These are phyloP conservation scores for Tillandsia fasciculata DNA, from an alignment of 176 grass and related monocot genomes.

Conservation along the genomic window DNA sequence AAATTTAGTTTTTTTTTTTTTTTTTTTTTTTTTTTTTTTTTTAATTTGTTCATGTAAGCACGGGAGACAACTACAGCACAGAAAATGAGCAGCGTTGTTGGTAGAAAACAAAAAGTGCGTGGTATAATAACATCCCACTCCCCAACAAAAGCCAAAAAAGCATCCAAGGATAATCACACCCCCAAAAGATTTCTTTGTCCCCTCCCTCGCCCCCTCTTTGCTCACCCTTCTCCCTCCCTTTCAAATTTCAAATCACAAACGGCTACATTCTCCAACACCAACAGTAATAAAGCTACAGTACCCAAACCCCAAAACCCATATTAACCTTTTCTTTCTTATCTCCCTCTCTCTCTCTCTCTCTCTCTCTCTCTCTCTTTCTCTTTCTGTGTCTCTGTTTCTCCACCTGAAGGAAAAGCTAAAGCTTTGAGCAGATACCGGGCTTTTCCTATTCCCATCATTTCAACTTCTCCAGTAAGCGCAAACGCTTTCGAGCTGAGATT, in stretches of 20 bases:
- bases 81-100: constrained; percentile 24
- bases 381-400: neutral
- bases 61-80: neutral
- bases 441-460: neutral
- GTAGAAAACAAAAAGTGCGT: constrained; percentile 15
- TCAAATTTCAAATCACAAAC: constrained; percentile 75
- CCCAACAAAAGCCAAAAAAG: constrained; percentile 20
- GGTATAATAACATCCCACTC: constrained; percentile 28
- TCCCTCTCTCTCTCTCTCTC: no score
- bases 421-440: neutral
- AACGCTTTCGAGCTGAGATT: constrained; percentile 1
- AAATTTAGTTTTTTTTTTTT: neutral
- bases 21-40: neutral
- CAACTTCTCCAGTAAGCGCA: constrained; percentile 13
- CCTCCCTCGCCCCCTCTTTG: neutral
- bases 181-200: constrained; percentile 16
- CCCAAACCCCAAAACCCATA: neutral
- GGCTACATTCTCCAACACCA: constrained; percentile 23
- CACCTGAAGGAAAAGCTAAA: no score
- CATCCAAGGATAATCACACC: neutral
- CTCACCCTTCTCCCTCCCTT: constrained; percentile 32
- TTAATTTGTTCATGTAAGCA: constrained; percentile 9
- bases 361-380: neutral
- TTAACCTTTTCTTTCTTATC: constrained; percentile 17
- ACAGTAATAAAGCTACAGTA: constrained; percentile 27